These are phyloP conservation scores for Acanthamoeba sp. DNA, from an alignment of 208 protist genomes.

Conservation along the genomic window DNA sequence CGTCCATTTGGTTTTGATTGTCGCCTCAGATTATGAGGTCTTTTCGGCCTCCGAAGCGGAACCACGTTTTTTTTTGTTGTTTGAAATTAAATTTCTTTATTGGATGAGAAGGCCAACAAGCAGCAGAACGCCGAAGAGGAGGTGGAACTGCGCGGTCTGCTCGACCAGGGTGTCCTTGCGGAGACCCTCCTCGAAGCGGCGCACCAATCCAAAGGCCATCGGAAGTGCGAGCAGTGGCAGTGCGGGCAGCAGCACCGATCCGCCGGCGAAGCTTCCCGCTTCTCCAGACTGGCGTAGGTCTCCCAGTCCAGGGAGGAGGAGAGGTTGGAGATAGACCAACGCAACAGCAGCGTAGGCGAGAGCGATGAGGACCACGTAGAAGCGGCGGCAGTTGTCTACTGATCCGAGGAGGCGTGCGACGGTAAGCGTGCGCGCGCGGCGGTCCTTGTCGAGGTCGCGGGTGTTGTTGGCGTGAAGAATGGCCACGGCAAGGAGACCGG, in stretches of 20 bases:
- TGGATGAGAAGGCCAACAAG: background rate
- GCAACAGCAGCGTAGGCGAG: background rate
- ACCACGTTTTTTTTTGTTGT: too few relatives aligned
- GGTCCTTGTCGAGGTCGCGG: constrained; percentile 32
- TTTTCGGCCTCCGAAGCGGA: too few relatives aligned
- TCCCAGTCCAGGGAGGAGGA: background rate
- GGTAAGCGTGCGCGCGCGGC: constrained; percentile 10
- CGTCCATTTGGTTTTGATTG: too few relatives aligned
- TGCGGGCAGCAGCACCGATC: background rate
- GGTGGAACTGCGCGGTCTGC: constrained; percentile 58
- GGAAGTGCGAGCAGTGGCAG: background rate
- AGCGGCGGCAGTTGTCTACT: background rate
- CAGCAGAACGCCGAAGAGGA: constrained; percentile 8
- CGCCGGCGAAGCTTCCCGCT: background rate
- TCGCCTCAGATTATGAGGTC: too few relatives aligned
- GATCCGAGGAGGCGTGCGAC: constrained; percentile 23
- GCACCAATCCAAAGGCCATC: background rate
- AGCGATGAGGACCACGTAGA: constrained; percentile 10
- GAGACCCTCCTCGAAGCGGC: background rate
- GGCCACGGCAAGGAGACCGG: constrained; percentile 40
- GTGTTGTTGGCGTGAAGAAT: constrained; percentile 72
- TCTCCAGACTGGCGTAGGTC: background rate
- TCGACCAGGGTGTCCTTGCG: background rate
- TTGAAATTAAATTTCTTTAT: too few relatives aligned
- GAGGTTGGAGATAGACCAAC: background rate